Evolutionary conservation across 192 early-diverging fungal species (phyloP), one percentile per base, ranked within the genome.

Genomic region (Obelidium mucronatum): DNA sequence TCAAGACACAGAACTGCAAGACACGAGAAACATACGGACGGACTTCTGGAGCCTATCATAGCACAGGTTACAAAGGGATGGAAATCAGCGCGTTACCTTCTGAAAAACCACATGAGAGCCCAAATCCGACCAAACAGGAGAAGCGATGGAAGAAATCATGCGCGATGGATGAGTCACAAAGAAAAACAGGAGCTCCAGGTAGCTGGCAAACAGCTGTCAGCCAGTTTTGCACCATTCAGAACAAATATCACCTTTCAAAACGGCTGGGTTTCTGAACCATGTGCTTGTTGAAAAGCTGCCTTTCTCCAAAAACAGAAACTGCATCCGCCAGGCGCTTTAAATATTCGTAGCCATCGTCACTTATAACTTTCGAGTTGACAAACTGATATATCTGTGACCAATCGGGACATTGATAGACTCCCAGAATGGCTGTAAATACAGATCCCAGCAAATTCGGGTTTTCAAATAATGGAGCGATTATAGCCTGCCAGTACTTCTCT

Each of bases 261-360:
- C 48, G 33, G 15, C 64, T 63, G 6, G 74, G 74, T 42, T 17
- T 24, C 22, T 36, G 73, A 26, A 42, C 56, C 68, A 24, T 39
- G 8, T 56, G 68, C 63, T 76, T 81, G 52, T n/a, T 36, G 56
- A 62, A 79, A n/a, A 79, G 26, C 52, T 80, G 76, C 13, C 40
- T 8, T 24, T 79, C 66, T 26, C 79, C 76, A 35, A 79, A 36
- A 15, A 64, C 78, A 6, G 54, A n/a, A 6, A 60, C 24, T 26
- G 74, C 80, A 73, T 83, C 79, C 34, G 82, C 76, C 3, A 83
- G n/a, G 2, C 77, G 61, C 40, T 83, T 83, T 36, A 81, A 13
- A 40, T 78, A 78, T 35, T n/a, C 40, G 63, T 83, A 81, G 15
- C 42, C 39, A 26, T 80, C 75, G 4, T 77, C 76, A 15, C 69